A percentile compares a stretch with the other conserved stretches of the same genome.
These are phyloP conservation scores for Suhomyces coccinellae DNA, from an alignment of 1,139 yeast genomes.

Conservation along the genomic window DNA sequence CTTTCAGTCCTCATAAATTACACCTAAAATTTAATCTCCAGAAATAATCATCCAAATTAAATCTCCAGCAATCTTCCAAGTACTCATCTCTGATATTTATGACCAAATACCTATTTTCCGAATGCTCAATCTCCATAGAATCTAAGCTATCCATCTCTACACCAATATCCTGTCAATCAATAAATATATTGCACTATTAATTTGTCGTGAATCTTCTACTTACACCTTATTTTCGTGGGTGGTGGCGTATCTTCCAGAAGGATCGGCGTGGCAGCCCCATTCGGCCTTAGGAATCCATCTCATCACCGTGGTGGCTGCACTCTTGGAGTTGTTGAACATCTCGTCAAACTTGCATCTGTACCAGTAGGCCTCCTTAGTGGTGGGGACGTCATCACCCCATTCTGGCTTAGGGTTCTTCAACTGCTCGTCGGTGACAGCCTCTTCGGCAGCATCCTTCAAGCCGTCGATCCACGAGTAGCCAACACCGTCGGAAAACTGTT, in stretches of 20 bases:
- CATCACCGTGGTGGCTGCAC: conserved; percentile 96
- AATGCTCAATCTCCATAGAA: too few relatives aligned
- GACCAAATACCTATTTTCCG: too few relatives aligned
- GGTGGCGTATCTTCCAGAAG: conserved; percentile 94
- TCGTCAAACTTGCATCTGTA: conserved; percentile 96
- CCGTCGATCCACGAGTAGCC: conserved; percentile 99
- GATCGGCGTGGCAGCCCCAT: conserved; percentile 99
- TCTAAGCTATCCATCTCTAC: too few relatives aligned
- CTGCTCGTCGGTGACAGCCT: conserved; percentile 82
- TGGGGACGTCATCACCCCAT: conserved; percentile 95
- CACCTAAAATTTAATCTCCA: too few relatives aligned
- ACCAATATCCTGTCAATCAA: too few relatives aligned
- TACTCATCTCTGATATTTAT: too few relatives aligned
- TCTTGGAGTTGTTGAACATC: conserved; percentile 73
- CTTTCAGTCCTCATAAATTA: too few relatives aligned
- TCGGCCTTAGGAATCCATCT: conserved; percentile 99
- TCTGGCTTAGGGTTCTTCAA: conserved; percentile 86
- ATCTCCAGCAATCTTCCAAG: too few relatives aligned
- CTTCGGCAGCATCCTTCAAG: conserved; percentile 92
- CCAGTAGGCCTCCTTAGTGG: conserved; percentile 99
- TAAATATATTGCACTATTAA: not conserved
- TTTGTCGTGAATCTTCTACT: not conserved
- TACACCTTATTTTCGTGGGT: conserved; percentile 65
- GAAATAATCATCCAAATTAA: too few relatives aligned
- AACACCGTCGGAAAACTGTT: conserved; percentile 98